Conservation (phyloP, 2,329 filamentous ascomycete species). For the Nannizzia gypsea region DNA sequence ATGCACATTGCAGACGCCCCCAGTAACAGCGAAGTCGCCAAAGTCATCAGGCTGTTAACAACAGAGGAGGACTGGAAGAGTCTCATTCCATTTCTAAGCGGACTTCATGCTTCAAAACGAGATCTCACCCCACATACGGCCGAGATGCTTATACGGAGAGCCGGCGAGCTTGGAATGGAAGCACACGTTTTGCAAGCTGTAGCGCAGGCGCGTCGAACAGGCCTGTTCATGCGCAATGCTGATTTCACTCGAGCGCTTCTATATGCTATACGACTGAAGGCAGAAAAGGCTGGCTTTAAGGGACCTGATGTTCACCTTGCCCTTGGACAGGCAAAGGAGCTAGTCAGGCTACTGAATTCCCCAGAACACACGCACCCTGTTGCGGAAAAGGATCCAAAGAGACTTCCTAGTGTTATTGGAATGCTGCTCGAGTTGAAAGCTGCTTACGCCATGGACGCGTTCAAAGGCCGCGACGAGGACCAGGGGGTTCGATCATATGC, state of each 20-base stretch:
- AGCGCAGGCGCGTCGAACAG: slow-evolving; percentile 26
- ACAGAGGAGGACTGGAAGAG: slow-evolving; percentile 31
- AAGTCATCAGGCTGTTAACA: slow-evolving; percentile 27
- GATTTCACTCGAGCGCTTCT: slow-evolving; percentile 26
- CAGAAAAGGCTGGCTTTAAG: slow-evolving; percentile 24
- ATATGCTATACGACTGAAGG: slow-evolving; percentile 28
- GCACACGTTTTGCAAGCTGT: slow-evolving; percentile 27
- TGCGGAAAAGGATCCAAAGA: slow-evolving; percentile 25
- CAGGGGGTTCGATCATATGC: slow-evolving; percentile 32
- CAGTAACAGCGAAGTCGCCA: slow-evolving; percentile 21
- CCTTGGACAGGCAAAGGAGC: slow-evolving; percentile 24
- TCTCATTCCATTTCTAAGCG: slow-evolving; percentile 31
- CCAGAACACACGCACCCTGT: slow-evolving; percentile 22
- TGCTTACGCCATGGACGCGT: slow-evolving; percentile 29
- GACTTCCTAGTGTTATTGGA: slow-evolving; percentile 32
- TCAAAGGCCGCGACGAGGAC: slow-evolving; percentile 30
- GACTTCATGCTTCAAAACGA: slow-evolving; percentile 24
- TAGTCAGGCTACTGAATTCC: slow-evolving; percentile 26
- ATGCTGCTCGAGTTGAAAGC: slow-evolving; percentile 36
- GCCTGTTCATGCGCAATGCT: slow-evolving; percentile 23
- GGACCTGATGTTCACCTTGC: slow-evolving; percentile 22
- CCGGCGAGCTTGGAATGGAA: slow-evolving; percentile 26
- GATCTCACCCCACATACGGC: slow-evolving; percentile 18
- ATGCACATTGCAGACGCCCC: slow-evolving; percentile 26
- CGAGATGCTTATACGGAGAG: slow-evolving; percentile 30